phyloP scores from a whole-genome alignment of 2,329 filamentous ascomycete species.

The Ascochyta pisi region DNA sequence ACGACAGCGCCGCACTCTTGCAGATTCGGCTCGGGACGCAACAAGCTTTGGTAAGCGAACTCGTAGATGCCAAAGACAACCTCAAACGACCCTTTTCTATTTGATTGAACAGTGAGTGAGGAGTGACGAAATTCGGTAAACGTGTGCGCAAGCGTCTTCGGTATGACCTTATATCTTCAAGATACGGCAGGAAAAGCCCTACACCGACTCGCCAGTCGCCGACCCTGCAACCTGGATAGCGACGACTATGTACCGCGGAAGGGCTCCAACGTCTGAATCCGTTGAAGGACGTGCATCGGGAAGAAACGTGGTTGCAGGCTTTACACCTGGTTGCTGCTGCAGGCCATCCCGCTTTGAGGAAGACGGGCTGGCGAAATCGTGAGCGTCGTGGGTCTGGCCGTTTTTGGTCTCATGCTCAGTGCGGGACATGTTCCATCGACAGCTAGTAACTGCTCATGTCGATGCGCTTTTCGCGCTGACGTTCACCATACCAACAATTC shows the following conservation, averaged over 20 bases:
- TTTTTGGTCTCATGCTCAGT: neutral
- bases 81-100: neutral
- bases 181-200: neutral
- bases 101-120: neutral
- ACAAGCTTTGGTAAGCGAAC: neutral
- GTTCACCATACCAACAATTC: neutral
- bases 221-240: neutral
- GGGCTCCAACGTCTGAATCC: neutral
- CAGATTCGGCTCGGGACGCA: constrained; percentile 11
- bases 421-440: neutral
- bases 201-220: neutral
- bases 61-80: constrained; percentile 2
- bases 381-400: constrained; percentile 8
- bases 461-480: neutral
- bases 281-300: constrained; percentile 5
- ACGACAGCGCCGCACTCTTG: constrained; percentile 6
- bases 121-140: neutral
- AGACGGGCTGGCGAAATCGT: neutral
- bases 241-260: constrained; percentile 1
- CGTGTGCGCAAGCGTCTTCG: neutral
- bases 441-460: neutral
- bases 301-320: constrained; percentile 19
- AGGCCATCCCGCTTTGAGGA: constrained; percentile 1
- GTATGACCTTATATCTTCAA: neutral
- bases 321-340: constrained; percentile 10